Evolutionary conservation across 2,329 filamentous ascomycete species (phyloP).

Genomic region (Penicillium sp.): DNA sequence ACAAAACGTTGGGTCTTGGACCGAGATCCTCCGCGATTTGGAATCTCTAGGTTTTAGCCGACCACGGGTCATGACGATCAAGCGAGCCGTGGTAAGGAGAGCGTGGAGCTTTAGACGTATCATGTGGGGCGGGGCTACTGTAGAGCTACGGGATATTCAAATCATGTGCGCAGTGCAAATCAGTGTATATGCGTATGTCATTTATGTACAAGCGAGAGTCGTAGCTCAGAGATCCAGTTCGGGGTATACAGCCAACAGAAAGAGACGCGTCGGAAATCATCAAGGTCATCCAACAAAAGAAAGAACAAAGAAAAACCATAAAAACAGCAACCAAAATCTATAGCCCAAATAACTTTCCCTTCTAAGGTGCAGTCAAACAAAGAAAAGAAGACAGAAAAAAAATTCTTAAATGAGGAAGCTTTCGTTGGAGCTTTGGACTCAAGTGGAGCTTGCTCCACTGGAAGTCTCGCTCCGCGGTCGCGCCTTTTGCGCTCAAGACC

Average conservation of each 20-base stretch:
- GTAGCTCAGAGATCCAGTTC: not conserved
- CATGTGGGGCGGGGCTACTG: not conserved
- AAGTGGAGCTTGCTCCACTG: slow-evolving; percentile 12
- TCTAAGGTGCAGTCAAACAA: not conserved
- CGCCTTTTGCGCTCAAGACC: slow-evolving; percentile 6
- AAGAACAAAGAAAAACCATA: not conserved
- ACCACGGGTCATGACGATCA: slow-evolving; percentile 1
- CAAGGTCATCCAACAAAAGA: not conserved
- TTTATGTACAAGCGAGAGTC: slow-evolving; percentile 2
- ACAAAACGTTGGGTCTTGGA: not conserved
- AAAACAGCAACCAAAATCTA: not conserved
- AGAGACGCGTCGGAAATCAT: slow-evolving; percentile 5
- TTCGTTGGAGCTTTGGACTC: slow-evolving; percentile 2
- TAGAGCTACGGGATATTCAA: not conserved
- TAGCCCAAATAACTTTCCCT: not conserved
- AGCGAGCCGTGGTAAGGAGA: not conserved
- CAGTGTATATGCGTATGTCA: not conserved
- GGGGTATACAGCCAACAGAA: slow-evolving; percentile 4
- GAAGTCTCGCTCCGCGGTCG: slow-evolving; percentile 9
- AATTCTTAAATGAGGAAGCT: not conserved
- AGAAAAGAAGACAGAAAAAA: slow-evolving; percentile 3
- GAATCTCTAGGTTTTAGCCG: not conserved
- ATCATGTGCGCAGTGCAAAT: not conserved
- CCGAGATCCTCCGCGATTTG: slow-evolving; percentile 3
- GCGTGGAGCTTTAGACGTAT: not conserved